These are phyloP conservation scores for Pulveroboletus sp. DNA, from an alignment of 768 basidiomycete genomes.

Conservation along the genomic window DNA sequence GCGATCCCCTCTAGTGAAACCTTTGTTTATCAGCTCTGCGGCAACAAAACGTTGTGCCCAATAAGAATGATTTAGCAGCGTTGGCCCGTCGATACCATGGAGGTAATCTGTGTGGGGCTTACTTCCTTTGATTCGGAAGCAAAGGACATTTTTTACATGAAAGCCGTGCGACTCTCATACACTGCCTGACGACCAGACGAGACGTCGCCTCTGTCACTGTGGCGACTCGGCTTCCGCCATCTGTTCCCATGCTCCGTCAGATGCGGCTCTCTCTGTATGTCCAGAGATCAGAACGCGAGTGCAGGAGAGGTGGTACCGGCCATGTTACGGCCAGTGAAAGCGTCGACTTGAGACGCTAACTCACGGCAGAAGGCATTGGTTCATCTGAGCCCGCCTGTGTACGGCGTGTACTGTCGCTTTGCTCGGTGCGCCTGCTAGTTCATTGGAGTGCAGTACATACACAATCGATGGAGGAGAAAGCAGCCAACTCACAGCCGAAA, in stretches of 20 bases:
- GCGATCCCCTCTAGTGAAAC: conserved; percentile 56
- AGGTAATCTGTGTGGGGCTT: no score
- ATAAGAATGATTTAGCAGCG: conserved; percentile 33
- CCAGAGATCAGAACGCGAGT: conserved; percentile 54
- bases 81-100: conserved; percentile 39
- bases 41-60: conserved; percentile 48
- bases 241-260: conserved; percentile 61
- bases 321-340: no score
- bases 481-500: no score
- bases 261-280: conserved; percentile 67
- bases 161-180: conserved; percentile 29
- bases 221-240: conserved; percentile 66
- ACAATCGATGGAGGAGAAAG: no score
- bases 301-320: no score
- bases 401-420: no score
- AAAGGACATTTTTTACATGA: conserved; percentile 56
- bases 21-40: conserved; percentile 52
- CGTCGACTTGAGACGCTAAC: no score
- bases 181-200: conserved; percentile 26
- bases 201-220: conserved; percentile 63
- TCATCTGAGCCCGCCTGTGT: no score
- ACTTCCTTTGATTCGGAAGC: conserved; percentile 50
- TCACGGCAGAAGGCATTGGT: no score
- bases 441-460: no score
- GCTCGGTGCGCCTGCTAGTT: no score